These are phyloP conservation scores for Raphanus raphanistrum DNA, from an alignment of 345 rosid genomes.

Conservation along the genomic window DNA sequence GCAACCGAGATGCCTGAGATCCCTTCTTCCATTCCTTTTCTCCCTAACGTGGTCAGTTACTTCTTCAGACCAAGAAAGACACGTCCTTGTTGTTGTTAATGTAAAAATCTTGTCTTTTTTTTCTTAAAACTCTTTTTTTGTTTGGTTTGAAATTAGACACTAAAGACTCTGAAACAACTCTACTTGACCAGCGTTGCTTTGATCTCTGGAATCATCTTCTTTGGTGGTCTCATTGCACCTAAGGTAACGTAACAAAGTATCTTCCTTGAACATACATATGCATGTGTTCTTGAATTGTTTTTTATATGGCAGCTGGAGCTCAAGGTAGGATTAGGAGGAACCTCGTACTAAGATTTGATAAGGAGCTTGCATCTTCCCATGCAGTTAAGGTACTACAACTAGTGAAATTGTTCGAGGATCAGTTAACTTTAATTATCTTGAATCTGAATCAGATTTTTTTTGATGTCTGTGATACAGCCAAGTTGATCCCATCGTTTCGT, in stretches of 20 bases:
- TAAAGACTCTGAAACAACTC: slow-evolving; percentile 79
- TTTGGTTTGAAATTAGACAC: slow-evolving; percentile 53
- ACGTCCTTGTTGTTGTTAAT: neutral
- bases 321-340: slow-evolving; percentile 85
- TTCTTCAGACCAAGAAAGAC: neutral
- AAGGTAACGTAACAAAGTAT: slow-evolving; percentile 48
- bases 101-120: neutral
- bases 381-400: slow-evolving; percentile 69
- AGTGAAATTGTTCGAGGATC: neutral
- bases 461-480: slow-evolving; percentile 55
- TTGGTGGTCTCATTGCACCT: slow-evolving; percentile 95
- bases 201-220: slow-evolving; percentile 70
- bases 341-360: slow-evolving; percentile 94
- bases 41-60: slow-evolving; percentile 63
- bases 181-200: slow-evolving; percentile 71
- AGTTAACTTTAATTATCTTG: neutral
- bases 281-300: neutral
- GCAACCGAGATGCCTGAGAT: slow-evolving; percentile 87
- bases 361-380: slow-evolving; percentile 74
- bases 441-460: neutral
- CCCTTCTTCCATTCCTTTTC: slow-evolving; percentile 90
- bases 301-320: slow-evolving; percentile 70
- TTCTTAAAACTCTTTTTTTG: neutral
- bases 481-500: slow-evolving; percentile 80
- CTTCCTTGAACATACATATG: neutral